Conservation (phyloP, 306 rosid species). For the Canavalia gladiata region DNA sequence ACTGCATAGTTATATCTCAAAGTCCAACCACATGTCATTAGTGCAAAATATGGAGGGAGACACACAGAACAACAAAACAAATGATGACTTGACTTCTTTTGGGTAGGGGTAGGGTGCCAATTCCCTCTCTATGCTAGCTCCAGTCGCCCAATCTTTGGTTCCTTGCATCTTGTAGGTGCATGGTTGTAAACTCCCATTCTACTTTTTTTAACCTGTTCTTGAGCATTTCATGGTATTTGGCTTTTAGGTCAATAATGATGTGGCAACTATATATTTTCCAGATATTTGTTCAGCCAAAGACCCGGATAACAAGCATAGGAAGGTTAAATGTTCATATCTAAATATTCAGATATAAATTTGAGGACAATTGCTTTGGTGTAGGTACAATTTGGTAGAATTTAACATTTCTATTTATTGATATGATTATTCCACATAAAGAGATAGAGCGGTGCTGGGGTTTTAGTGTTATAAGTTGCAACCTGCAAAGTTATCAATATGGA, state of each 20-base stretch:
- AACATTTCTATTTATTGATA: constrained; percentile 25
- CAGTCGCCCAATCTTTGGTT: background rate
- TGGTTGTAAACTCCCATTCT: background rate
- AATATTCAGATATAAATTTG: constrained; percentile 5
- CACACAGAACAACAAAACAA: background rate
- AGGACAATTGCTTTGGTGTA: background rate
- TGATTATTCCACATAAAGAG: background rate
- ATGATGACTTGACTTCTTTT: background rate
- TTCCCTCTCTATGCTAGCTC: background rate
- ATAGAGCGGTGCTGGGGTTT: background rate
- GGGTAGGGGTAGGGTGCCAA: too few relatives aligned
- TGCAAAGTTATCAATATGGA: background rate
- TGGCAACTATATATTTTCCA: background rate
- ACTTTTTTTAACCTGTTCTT: constrained; percentile 5
- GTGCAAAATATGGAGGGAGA: background rate
- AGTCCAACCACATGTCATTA: background rate
- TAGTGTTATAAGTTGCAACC: too few relatives aligned
- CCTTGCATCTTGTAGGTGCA: background rate
- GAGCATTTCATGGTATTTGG: constrained; percentile 2
- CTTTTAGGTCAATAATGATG: constrained; percentile 1
- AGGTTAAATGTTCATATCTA: background rate
- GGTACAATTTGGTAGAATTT: background rate
- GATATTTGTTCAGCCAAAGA: background rate
- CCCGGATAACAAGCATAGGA: background rate
- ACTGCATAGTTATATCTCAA: background rate